phyloP scores from a whole-genome alignment of 306 rosid genomes.

The Acacia melanoxylon region DNA sequence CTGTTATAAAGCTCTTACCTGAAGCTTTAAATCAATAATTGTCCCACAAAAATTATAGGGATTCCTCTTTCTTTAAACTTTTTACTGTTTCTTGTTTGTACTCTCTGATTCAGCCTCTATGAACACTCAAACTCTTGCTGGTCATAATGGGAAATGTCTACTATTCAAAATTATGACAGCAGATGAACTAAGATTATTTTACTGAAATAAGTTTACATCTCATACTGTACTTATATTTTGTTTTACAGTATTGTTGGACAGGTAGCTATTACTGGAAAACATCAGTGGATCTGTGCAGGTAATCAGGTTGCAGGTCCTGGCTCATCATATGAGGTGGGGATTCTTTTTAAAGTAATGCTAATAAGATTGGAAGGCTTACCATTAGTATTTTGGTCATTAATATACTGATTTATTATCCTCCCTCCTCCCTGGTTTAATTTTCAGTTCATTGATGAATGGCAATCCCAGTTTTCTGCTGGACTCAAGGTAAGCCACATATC shows the following conservation, averaged over 20 bases:
- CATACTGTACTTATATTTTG: conserved; percentile 7
- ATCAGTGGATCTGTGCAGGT: conserved; percentile 89
- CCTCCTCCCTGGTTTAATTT: conserved; percentile 33
- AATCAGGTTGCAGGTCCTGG: conserved; percentile 50
- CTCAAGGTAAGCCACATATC: conserved; percentile 59
- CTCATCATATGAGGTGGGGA: conserved; percentile 69
- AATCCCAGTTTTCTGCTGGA: conserved; percentile 85
- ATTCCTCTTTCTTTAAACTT: background rate
- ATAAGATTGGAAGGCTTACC: background rate
- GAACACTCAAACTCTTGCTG: background rate
- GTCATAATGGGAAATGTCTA: background rate
- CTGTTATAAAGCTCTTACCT: conserved; percentile 10
- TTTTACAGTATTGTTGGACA: conserved; percentile 82
- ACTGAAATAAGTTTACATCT: background rate
- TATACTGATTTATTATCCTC: conserved; percentile 17
- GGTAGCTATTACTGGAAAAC: conserved; percentile 86
- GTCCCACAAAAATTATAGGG: background rate
- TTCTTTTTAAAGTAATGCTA: conserved; percentile 28
- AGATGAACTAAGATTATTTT: background rate
- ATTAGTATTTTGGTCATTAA: conserved; percentile 8
- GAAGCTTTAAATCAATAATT: background rate
- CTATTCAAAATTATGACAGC: background rate
- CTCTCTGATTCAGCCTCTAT: background rate
- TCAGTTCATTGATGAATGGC: conserved; percentile 84
- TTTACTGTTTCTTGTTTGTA: background rate